Evolutionary conservation across 192 early-diverging fungal species (phyloP).

Genomic region (Linnemannia exigua): DNA sequence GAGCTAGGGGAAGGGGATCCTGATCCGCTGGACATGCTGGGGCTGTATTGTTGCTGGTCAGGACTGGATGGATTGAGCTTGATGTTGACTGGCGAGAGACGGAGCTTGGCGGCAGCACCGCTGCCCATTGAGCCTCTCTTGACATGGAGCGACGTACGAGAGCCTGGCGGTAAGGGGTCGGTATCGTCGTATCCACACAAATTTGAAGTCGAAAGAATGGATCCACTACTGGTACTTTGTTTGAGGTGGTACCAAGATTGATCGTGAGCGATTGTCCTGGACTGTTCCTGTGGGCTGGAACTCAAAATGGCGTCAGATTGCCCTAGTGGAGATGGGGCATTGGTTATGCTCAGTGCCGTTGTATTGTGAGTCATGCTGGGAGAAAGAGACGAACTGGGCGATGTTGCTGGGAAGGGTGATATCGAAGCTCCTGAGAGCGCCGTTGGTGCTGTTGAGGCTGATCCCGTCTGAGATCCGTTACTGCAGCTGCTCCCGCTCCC

Average conservation of each 20-base stretch:
- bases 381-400: slow-evolving; percentile 12
- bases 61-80: slow-evolving; percentile 27
- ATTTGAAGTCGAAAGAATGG: slow-evolving; percentile 30
- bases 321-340: not conserved
- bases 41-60: slow-evolving; percentile 47
- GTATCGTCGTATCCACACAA: slow-evolving; percentile 31
- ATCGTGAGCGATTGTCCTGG: slow-evolving; percentile 17
- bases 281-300: slow-evolving; percentile 17
- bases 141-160: slow-evolving; percentile 27
- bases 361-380: slow-evolving; percentile 1
- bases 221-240: slow-evolving; percentile 31
- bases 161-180: slow-evolving; percentile 13
- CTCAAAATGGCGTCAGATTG: not conserved
- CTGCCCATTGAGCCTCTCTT: slow-evolving; percentile 45
- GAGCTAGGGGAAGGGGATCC: slow-evolving; percentile 48
- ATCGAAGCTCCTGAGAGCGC: not conserved
- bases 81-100: slow-evolving; percentile 48
- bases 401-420: slow-evolving; percentile 1
- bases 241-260: slow-evolving; percentile 41
- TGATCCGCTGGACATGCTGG: slow-evolving; percentile 46
- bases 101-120: slow-evolving; percentile 19
- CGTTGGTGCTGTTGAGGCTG: slow-evolving; percentile 13
- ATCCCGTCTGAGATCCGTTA: slow-evolving; percentile 11
- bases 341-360: not conserved
- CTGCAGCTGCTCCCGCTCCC: slow-evolving; percentile 1